phyloP scores from a whole-genome alignment of 371 early-diverging fungal genomes.

The Mortierella sp. region DNA sequence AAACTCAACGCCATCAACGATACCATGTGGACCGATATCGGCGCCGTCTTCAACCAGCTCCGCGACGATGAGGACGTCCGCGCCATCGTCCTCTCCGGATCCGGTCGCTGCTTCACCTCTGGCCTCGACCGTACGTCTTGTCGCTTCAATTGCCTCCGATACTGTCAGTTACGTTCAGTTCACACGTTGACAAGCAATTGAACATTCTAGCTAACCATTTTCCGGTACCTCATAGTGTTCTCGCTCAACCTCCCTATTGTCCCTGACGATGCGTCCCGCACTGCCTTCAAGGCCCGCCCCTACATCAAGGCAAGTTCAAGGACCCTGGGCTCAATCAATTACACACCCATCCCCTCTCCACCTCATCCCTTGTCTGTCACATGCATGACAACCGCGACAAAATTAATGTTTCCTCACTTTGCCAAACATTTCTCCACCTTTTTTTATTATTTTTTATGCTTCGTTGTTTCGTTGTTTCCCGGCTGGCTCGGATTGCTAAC shows the following conservation, averaged over 20 bases:
- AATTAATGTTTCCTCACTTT: neutral
- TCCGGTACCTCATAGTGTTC: conserved; percentile 13
- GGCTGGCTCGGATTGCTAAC: conserved; percentile 2
- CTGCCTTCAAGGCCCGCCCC: conserved; percentile 54
- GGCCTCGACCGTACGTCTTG: conserved; percentile 85
- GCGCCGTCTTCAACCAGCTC: conserved; percentile 57
- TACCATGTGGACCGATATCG: conserved; percentile 42
- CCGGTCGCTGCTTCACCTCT: conserved; percentile 87
- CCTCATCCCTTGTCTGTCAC: neutral
- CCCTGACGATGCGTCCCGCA: conserved; percentile 45
- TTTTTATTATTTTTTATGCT: no score
- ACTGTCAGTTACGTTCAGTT: neutral
- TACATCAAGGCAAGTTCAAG: conserved; percentile 31
- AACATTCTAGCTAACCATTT: neutral
- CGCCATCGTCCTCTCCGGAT: conserved; percentile 81
- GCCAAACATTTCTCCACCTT: neutral
- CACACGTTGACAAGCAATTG: neutral
- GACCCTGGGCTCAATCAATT: conserved; percentile 8
- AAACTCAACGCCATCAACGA: conserved; percentile 86
- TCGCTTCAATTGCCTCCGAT: neutral
- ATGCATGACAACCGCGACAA: neutral
- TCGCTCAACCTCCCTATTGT: conserved; percentile 47
- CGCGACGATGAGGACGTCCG: conserved; percentile 74
- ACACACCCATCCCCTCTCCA: neutral
- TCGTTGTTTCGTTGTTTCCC: neutral